These are phyloP conservation scores for Aspergillus cristatus DNA, from an alignment of 495 filamentous ascomycete species.

Conservation along the genomic window DNA sequence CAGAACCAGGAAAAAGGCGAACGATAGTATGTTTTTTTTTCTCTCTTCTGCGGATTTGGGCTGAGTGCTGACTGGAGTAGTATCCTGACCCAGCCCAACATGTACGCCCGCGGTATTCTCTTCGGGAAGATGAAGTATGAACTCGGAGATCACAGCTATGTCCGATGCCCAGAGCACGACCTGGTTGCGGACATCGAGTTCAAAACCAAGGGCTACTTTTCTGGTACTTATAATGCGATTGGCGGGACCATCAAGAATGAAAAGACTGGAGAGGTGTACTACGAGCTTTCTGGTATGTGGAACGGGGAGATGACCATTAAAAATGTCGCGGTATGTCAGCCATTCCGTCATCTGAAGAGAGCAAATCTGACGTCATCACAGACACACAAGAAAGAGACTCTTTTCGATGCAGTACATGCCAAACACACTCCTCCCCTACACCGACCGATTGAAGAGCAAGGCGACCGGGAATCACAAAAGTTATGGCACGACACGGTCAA, in stretches of 20 bases:
- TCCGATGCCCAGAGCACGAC: conserved; percentile 81
- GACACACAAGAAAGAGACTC: conserved; percentile 78
- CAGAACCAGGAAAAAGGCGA: conserved; percentile 56
- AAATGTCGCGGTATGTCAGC: conserved; percentile 65
- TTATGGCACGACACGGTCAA: conserved; percentile 74
- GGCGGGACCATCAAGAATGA: conserved; percentile 88
- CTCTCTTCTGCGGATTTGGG: too few species aligned
- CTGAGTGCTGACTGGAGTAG: conserved; percentile 24
- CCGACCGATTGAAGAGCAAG: conserved; percentile 76
- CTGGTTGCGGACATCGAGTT: conserved; percentile 93
- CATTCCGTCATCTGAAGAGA: not conserved
- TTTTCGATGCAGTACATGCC: conserved; percentile 77
- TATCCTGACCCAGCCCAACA: conserved; percentile 93
- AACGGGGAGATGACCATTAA: conserved; percentile 89
- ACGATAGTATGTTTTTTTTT: conserved; percentile 73
- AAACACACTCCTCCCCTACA: conserved; percentile 66
- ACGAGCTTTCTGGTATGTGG: conserved; percentile 88
- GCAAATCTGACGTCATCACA: conserved; percentile 19
- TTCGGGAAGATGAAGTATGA: conserved; percentile 99
- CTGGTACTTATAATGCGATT: conserved; percentile 93
- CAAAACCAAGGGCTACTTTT: conserved; percentile 97
- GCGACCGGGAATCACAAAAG: conserved; percentile 79
- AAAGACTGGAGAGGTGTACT: conserved; percentile 73
- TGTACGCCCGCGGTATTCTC: conserved; percentile 96
- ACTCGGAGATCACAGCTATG: conserved; percentile 89